phyloP scores from a whole-genome alignment of 23 red algal genomes.

The Pyropia haitanensis region DNA sequence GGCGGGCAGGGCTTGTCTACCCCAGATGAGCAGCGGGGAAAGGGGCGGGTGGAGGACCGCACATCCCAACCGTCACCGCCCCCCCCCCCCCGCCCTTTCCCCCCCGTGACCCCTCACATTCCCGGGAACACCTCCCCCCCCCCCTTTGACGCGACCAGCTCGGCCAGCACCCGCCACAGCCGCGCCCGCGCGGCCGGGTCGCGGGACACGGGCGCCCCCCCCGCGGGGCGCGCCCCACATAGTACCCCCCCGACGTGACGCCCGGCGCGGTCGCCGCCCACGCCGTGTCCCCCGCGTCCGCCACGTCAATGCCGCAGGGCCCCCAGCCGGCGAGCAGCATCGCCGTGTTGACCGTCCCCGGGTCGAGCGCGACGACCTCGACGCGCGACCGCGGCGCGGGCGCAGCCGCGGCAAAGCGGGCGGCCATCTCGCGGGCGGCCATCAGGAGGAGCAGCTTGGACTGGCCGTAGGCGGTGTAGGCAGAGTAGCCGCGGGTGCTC shows the following conservation, averaged over 20 bases:
- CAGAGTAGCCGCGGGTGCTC: not conserved
- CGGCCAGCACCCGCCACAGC: not conserved
- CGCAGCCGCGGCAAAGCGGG: not conserved
- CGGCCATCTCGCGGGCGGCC: not conserved
- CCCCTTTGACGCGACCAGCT: too few relatives aligned
- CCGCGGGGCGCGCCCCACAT: not conserved
- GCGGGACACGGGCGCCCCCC: not conserved
- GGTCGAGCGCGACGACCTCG: not conserved
- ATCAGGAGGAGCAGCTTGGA: conserved; percentile 5
- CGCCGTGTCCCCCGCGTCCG: not conserved
- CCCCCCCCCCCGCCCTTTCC: too few relatives aligned
- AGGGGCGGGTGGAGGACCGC: too few relatives aligned
- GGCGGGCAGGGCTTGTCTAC: too few relatives aligned
- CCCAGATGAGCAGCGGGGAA: too few relatives aligned
- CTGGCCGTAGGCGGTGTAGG: not conserved
- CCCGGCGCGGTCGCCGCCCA: not conserved
- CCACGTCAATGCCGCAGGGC: not conserved
- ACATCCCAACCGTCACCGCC: too few relatives aligned
- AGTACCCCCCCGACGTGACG: not conserved
- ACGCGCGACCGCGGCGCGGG: not conserved
- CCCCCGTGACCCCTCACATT: too few relatives aligned
- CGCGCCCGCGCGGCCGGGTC: not conserved
- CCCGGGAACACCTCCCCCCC: too few relatives aligned
- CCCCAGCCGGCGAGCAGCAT: conserved; percentile 2
- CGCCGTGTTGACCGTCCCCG: not conserved